Conservation (phyloP, 2,329 filamentous ascomycete genomes). For the Trichoderma gracile region DNA sequence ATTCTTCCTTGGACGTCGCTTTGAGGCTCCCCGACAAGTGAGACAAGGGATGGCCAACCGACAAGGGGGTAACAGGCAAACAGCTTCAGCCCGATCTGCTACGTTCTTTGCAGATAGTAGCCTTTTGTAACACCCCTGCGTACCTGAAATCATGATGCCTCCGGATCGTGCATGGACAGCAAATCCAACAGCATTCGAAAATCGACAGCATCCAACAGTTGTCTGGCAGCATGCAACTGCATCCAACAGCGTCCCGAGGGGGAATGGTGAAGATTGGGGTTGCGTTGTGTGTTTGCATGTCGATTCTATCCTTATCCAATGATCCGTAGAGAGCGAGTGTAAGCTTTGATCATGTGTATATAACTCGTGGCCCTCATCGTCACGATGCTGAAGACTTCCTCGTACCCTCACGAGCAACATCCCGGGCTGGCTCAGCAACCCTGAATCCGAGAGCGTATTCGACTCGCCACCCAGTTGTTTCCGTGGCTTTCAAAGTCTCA, state of each 20-base stretch:
- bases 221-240: too few relatives aligned
- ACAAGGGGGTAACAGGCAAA: not conserved
- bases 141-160: not conserved
- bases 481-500: not conserved
- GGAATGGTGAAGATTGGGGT: not conserved
- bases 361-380: slow-evolving; percentile 3
- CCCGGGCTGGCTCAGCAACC: not conserved
- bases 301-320: not conserved
- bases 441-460: not conserved
- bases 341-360: slow-evolving; percentile 6
- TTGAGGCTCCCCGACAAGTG: not conserved
- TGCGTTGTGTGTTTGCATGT: not conserved
- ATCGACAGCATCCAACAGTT: too few relatives aligned
- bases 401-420: not conserved
- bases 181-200: not conserved
- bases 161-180: not conserved
- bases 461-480: not conserved
- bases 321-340: not conserved
- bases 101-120: not conserved
- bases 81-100: slow-evolving; percentile 9
- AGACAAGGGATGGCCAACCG: not conserved
- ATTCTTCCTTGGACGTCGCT: too few relatives aligned
- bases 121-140: not conserved
- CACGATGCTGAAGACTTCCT: not conserved
- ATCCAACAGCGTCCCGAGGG: not conserved